Evolutionary conservation across 345 rosid species (phyloP).

Genomic region (Eucalyptus dawsonii): DNA sequence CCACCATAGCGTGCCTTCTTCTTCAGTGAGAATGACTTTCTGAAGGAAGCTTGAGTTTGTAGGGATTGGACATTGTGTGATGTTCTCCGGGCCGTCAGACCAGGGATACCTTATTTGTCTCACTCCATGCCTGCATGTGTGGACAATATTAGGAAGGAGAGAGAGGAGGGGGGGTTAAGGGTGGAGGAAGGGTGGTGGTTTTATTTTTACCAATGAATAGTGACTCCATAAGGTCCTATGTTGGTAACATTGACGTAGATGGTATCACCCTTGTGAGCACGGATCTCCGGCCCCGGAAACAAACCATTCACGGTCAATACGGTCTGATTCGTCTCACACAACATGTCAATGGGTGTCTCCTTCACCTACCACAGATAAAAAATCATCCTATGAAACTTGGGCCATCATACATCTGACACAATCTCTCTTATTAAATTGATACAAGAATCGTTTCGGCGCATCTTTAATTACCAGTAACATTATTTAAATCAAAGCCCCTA

Average conservation of each 20-base stretch:
- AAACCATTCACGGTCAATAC: not conserved
- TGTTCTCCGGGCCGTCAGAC: not conserved
- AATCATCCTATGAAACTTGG: not conserved
- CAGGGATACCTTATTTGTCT: not conserved
- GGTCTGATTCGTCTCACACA: not conserved
- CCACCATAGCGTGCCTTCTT: not conserved
- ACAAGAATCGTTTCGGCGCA: not conserved
- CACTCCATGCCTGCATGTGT: not conserved
- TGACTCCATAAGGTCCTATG: not conserved
- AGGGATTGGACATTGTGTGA: not conserved
- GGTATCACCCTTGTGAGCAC: not conserved
- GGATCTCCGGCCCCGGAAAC: not conserved
- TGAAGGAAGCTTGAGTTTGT: not conserved
- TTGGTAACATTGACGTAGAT: not conserved
- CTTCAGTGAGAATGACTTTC: not conserved
- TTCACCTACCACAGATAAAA: not conserved
- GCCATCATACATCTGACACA: not conserved
- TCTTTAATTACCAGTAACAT: not conserved
- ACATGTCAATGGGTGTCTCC: not conserved
- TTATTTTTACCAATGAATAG: not conserved
- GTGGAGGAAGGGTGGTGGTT: not conserved
- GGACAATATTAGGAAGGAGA: not conserved
- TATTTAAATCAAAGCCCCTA: not conserved
- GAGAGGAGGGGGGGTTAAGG: not conserved
- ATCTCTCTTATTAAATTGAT: not conserved